These are phyloP conservation scores for Zoysia japonica DNA, from an alignment of 176 grass and related monocot species.

Conservation along the genomic window DNA sequence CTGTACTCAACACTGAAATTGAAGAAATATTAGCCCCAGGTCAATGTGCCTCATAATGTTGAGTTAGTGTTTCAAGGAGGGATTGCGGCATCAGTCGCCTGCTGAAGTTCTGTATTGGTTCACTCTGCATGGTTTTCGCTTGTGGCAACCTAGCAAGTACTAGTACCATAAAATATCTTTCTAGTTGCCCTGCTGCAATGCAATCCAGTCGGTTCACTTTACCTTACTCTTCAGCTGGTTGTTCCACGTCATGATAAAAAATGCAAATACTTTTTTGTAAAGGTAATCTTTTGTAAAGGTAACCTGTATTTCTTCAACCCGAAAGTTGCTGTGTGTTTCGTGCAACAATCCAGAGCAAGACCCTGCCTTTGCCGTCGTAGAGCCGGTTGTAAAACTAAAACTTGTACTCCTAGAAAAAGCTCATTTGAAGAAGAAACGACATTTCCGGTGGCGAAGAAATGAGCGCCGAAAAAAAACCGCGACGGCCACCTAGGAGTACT, in stretches of 20 bases:
- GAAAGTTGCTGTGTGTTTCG: slow-evolving; percentile 8
- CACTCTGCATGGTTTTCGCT: neutral
- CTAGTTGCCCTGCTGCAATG: neutral
- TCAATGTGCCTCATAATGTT: neutral
- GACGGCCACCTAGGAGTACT: no score
- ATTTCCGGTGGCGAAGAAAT: no score
- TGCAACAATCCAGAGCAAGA: slow-evolving; percentile 4
- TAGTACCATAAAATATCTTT: neutral
- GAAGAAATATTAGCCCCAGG: slow-evolving; percentile 8
- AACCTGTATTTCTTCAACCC: neutral
- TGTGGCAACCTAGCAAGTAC: neutral
- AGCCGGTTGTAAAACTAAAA: no score
- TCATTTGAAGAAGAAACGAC: no score
- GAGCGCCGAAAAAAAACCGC: no score
- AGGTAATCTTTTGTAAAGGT: neutral
- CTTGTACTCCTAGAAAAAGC: no score
- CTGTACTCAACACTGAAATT: no score
- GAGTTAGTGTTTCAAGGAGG: slow-evolving; percentile 10
- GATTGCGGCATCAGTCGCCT: slow-evolving; percentile 12
- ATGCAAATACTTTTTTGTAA: neutral
- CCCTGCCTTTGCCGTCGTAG: neutral
- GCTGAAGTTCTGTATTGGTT: neutral
- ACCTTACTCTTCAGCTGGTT: neutral
- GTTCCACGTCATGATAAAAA: neutral
- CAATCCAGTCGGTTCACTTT: neutral